Conservation (phyloP, 2,329 filamentous ascomycete species). For the Capronia americana region DNA sequence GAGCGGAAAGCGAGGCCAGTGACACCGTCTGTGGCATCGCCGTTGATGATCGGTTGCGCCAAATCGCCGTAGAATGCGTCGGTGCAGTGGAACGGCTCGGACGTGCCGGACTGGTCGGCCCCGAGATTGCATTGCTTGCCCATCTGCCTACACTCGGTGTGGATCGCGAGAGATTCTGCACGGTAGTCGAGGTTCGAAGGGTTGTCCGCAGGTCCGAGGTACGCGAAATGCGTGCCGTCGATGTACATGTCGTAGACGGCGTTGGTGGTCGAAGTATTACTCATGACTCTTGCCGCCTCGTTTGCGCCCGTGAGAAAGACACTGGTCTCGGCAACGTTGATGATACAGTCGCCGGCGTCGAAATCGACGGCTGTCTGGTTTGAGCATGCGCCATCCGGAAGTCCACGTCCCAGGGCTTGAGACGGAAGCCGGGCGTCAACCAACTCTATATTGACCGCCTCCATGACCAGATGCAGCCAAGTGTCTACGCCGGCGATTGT, state of each 20-base stretch:
- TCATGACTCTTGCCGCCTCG: slow-evolving; percentile 11
- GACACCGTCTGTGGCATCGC: not conserved
- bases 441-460: slow-evolving; percentile 36
- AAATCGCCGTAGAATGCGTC: slow-evolving; percentile 19
- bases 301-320: slow-evolving; percentile 12
- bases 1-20: not conserved
- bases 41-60: slow-evolving; percentile 7
- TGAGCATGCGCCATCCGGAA: slow-evolving; percentile 15
- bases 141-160: slow-evolving; percentile 36
- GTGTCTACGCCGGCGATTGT: slow-evolving; percentile 36
- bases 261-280: slow-evolving; percentile 16
- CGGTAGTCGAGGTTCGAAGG: slow-evolving; percentile 33
- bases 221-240: slow-evolving; percentile 24
- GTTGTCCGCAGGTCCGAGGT: slow-evolving; percentile 22
- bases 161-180: slow-evolving; percentile 35
- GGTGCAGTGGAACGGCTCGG: slow-evolving; percentile 23
- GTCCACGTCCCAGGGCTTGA: slow-evolving; percentile 11
- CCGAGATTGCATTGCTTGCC: slow-evolving; percentile 34
- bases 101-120: slow-evolving; percentile 14
- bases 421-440: not conserved
- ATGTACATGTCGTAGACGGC: slow-evolving; percentile 12
- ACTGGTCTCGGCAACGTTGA: not conserved
- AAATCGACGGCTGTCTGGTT: not conserved
- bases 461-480: slow-evolving; percentile 41
- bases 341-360: not conserved